Conservation (phyloP, 23 red algal species). For the Chondrus crispus region DNA sequence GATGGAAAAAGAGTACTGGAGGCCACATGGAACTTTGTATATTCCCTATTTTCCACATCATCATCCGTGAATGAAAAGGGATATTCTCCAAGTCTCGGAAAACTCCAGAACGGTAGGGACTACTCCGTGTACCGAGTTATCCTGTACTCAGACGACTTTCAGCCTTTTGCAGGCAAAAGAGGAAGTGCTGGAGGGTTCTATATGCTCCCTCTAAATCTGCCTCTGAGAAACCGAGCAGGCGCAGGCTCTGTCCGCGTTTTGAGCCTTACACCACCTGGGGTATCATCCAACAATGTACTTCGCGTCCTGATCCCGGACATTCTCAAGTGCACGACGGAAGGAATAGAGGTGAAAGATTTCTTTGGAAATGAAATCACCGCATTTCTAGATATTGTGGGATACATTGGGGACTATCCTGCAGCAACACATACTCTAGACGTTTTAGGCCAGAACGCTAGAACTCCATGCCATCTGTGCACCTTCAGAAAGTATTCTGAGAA, state of each 20-base stretch:
- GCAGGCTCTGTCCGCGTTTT: neutral
- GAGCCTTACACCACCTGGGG: neutral
- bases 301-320: conserved; percentile 11
- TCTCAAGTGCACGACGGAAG: neutral
- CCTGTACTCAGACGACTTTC: neutral
- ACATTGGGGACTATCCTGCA: neutral
- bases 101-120: neutral
- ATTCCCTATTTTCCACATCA: no score
- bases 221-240: no score
- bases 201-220: neutral
- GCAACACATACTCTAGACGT: neutral
- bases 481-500: no score
- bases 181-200: neutral
- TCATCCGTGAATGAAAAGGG: no score
- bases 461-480: neutral
- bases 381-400: neutral
- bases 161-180: neutral
- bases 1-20: no score
- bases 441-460: neutral
- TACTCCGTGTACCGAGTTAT: neutral
- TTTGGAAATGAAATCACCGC: neutral
- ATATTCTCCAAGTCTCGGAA: no score
- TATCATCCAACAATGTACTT: neutral
- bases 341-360: neutral
- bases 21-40: no score